Evolutionary conservation across 805 yeast genomes (phyloP), one percentile per base, ranked within the genome.

Genomic region (Torulaspora quercuum): DNA sequence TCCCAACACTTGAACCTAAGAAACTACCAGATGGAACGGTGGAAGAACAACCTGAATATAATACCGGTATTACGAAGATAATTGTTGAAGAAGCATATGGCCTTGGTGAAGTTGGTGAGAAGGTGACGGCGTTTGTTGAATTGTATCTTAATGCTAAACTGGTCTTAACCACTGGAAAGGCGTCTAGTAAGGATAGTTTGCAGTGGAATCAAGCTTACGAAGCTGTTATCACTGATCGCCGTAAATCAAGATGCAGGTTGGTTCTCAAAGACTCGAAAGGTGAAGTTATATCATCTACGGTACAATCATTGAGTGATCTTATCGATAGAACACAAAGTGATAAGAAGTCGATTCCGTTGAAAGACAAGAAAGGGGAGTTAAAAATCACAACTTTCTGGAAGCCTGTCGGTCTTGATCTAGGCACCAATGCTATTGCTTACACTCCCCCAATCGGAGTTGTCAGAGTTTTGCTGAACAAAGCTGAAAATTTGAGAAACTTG

Each of bases 361-460:
- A 76, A 10, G 71, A 70, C 38, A 83, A 87, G 33, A 62, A 67
- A 30, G 97, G 95, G 39, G 86, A 82, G 49, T 69, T 85, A 25
- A 75, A 78, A 48, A 57, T 92, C 39, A 63, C 73, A 4, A 76
- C 92, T 18, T 63, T 68, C 35, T 92, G 96, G 96, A 87, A 82
- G 61, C 90, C 97, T 6, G 95, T 89, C 34, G 77, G 72, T 18
- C 64, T 90, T 53, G 71, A 64, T 42, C 76, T 79, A 35, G 82
- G 82, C 11, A 63, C 78, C 25, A 85, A 87, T 43, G 64, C 84
- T 14, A 77, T 80, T 49, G 92, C 90, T 34, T 90, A 88, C 65
- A 77, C 87, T n/a, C 87, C 87, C 40, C 98, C 98, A 33, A 81
- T 90, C 57, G 98, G 99, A 57, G 90, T 83, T 21, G 72, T 89